Conservation (phyloP, 2,329 filamentous ascomycete species). For the Cercospora sp. region DNA sequence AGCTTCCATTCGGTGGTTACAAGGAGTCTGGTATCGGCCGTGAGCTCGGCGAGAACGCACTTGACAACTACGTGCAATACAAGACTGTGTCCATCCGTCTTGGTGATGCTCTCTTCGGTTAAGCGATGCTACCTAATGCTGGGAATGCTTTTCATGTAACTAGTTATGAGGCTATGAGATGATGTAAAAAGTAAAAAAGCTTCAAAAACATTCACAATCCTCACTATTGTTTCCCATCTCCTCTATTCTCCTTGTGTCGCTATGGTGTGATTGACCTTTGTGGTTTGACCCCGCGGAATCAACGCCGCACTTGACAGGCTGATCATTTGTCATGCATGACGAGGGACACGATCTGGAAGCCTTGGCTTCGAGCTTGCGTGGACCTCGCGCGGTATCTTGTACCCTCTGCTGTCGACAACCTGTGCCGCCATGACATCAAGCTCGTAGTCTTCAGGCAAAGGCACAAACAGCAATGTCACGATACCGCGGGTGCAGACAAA, state of each 20-base stretch:
- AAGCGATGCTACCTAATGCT: slow-evolving; percentile 26
- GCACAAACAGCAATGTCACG: background rate
- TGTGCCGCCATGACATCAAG: background rate
- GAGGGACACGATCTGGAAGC: background rate
- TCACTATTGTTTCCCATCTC: background rate
- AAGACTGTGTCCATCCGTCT: slow-evolving; percentile 49
- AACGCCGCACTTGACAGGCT: background rate
- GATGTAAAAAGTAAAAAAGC: slow-evolving; percentile 15
- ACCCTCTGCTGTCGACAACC: background rate
- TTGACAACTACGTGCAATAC: slow-evolving; percentile 49
- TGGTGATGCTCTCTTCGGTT: slow-evolving; percentile 53
- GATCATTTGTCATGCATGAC: background rate
- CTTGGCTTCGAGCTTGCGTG: background rate
- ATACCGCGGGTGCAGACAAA: background rate
- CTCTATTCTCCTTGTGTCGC: background rate
- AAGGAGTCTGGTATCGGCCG: slow-evolving; percentile 53
- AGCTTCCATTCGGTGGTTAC: slow-evolving; percentile 57
- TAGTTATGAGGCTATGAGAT: slow-evolving; percentile 27
- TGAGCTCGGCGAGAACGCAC: slow-evolving; percentile 52
- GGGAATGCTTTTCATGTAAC: slow-evolving; percentile 24
- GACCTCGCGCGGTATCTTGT: background rate
- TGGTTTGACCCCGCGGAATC: background rate
- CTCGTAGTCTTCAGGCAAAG: background rate
- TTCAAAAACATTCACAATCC: background rate
- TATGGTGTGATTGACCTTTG: background rate